These are phyloP conservation scores for Penicillium longicatenatum DNA, from an alignment of 495 filamentous ascomycete species.

Conservation along the genomic window DNA sequence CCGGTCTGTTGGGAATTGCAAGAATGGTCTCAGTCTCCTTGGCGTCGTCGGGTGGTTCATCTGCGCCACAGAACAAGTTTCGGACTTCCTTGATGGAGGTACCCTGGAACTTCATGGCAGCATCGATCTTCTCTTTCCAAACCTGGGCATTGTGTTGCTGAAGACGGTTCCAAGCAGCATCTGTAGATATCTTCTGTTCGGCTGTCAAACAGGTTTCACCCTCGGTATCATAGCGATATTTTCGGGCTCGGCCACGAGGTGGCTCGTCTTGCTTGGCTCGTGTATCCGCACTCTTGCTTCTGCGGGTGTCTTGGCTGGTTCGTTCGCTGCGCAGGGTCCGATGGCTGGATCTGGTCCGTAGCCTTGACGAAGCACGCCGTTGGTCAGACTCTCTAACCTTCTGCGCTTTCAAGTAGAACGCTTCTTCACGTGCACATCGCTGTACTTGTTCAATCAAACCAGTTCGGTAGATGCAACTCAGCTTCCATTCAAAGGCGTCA, in stretches of 20 bases:
- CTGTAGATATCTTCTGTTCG: constrained; percentile 65
- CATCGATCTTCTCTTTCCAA: constrained; percentile 92
- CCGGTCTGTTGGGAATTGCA: constrained; percentile 82
- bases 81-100: constrained; percentile 77
- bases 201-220: constrained; percentile 67
- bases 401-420: constrained; percentile 82
- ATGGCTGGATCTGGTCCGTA: constrained; percentile 55
- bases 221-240: constrained; percentile 80
- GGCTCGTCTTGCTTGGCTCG: constrained; percentile 35
- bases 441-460: constrained; percentile 89
- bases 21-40: constrained; percentile 85
- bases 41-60: constrained; percentile 77
- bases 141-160: constrained; percentile 80
- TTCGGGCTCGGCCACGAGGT: constrained; percentile 38
- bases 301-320: constrained; percentile 42
- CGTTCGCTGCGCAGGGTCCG: constrained; percentile 47
- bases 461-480: constrained; percentile 86
- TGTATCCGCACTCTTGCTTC: constrained; percentile 58
- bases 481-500: constrained; percentile 95
- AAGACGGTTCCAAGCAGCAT: constrained; percentile 73
- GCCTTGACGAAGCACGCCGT: constrained; percentile 49
- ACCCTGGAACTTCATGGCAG: constrained; percentile 66
- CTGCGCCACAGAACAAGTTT: constrained; percentile 76
- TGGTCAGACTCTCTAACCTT: constrained; percentile 72
- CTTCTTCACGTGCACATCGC: constrained; percentile 84